Evolutionary conservation across 345 rosid species (phyloP), one percentile per base, ranked within the genome.

Genomic region (Balakata baccata): DNA sequence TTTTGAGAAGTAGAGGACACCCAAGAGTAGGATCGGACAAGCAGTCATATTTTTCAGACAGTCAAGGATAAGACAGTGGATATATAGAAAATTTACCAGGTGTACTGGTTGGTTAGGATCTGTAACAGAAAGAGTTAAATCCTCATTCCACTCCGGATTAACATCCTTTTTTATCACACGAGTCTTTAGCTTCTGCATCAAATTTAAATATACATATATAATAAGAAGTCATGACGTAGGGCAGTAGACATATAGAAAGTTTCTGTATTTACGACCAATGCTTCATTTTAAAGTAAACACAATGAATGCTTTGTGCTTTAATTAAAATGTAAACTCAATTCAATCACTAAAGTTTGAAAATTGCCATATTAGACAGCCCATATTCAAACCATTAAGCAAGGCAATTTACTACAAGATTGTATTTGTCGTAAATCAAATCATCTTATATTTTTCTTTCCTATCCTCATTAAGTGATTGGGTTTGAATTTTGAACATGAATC

Each of bases 101-200:
- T 58, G 10, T 11, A 58, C 37, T 58, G 9, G 11, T 58, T 22
- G 62, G 37, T 58, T 58, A 58, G 62, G 62, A 58, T 58, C 57
- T 4, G 76, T 18, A 62, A 94, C 72, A 5, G 93, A 86, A 43
- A 94, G 91, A 43, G 98, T 94, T 50, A 94, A 85, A 17, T 83
- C 86, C 5, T 92, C 98, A 57, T 92, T 83, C 98, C 98, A 92
- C 65, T 86, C 90, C 2, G 97, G 98, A 75, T 94, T 94, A 20
- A 85, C 49, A 68, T 77, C 76, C 47, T 83, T 78, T 77, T 88
- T 89, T 43, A 90, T 76, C 18, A 90, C 93, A 0, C 89, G 88
- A 60, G 94, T 92, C 80, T 88, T 92, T 80, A 94, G 69, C 79
- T 87, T 92, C 98, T 89, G 92, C 75, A 83, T 69, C 51, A 61